Evolutionary conservation across 352 stramenopile genomes (phyloP).

Genomic region (Phytophthora sp.): DNA sequence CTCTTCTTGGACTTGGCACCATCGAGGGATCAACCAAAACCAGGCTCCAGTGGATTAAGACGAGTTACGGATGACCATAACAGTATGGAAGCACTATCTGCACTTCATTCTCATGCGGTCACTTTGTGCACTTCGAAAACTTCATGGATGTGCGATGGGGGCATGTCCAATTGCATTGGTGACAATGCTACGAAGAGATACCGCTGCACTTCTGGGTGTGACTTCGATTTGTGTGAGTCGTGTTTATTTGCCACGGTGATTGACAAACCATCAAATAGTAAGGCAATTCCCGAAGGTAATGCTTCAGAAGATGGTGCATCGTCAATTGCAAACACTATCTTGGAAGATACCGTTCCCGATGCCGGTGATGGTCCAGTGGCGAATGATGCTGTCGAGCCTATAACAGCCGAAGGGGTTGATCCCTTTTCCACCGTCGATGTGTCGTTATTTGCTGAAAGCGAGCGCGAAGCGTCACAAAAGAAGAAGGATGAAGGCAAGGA

Average conservation of each 20-base stretch:
- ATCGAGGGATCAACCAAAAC: constrained; percentile 17
- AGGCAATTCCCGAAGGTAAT: constrained; percentile 9
- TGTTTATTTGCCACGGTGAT: constrained; percentile 57
- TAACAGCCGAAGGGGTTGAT: constrained; percentile 21
- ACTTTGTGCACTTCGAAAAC: constrained; percentile 54
- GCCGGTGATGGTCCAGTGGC: neutral
- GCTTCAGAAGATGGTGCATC: constrained; percentile 5
- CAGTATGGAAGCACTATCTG: constrained; percentile 38
- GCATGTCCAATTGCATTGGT: constrained; percentile 55
- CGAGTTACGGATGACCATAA: constrained; percentile 10
- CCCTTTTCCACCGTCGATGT: constrained; percentile 44
- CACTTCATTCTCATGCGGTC: constrained; percentile 64
- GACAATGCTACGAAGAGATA: constrained; percentile 64
- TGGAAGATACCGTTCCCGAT: constrained; percentile 4
- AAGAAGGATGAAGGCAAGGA: constrained; percentile 27
- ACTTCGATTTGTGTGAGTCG: constrained; percentile 78
- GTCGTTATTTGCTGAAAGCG: constrained; percentile 40
- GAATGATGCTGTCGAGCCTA: constrained; percentile 12
- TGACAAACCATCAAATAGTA: constrained; percentile 23
- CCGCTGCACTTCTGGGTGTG: constrained; percentile 67
- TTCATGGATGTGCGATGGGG: constrained; percentile 81
- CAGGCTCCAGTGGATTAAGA: neutral
- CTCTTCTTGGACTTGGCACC: constrained; percentile 58
- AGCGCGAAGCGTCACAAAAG: constrained; percentile 27
- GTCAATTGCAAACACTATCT: constrained; percentile 1